Conservation (phyloP, 2,329 filamentous ascomycete species). For the Claviceps fusiformis region DNA sequence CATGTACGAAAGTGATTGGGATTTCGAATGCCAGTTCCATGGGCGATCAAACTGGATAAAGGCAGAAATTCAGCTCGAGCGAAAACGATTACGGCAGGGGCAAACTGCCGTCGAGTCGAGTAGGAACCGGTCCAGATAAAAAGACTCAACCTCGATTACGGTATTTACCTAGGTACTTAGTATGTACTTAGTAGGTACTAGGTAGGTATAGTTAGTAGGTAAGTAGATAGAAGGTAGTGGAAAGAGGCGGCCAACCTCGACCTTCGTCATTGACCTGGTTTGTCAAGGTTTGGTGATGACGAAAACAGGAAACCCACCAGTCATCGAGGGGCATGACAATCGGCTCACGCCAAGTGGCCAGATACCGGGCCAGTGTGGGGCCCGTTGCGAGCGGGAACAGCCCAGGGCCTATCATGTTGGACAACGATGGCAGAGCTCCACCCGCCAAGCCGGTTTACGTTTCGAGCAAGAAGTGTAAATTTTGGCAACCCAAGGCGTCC, state of each 20-base stretch:
- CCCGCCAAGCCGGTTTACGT: no score
- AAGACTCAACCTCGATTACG: not conserved
- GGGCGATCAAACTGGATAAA: no score
- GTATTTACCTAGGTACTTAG: not conserved
- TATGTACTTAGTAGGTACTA: not conserved
- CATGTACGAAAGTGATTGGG: conserved; percentile 1
- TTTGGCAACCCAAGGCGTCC: no score
- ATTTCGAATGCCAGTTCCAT: not conserved
- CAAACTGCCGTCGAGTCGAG: not conserved
- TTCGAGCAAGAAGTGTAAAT: no score
- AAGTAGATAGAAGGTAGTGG: no score
- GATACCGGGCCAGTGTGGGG: not conserved
- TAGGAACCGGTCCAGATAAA: not conserved
- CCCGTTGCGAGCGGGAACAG: no score
- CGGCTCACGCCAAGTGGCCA: not conserved
- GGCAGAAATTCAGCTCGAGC: not conserved
- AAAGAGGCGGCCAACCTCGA: not conserved
- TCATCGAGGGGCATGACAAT: not conserved
- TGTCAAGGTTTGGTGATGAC: not conserved
- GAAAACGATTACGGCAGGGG: no score
- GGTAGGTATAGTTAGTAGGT: no score
- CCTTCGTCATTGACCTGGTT: not conserved
- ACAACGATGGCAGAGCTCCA: no score
- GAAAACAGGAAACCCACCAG: not conserved
- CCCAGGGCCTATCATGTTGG: no score